Base-by-base conservation (phyloP, 805 yeast genomes). In the Danielia oregonensis region DNA sequence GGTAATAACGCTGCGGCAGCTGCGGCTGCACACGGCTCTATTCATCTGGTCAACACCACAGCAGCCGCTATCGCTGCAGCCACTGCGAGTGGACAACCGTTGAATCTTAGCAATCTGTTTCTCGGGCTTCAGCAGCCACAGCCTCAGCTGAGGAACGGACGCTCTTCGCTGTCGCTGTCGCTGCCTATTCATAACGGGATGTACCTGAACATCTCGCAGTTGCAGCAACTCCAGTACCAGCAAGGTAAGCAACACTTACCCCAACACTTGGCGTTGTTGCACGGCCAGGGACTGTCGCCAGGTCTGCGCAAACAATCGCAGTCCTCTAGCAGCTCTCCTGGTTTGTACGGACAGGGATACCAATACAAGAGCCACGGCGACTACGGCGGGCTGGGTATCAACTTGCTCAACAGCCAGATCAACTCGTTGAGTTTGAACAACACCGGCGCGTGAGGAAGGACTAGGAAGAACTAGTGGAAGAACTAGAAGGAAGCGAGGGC, bases 31-130 rank as follows among this genome's bases (percentile, higher is more conserved):
- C 23, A 23, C 11, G 46, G 37, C 5, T 33, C 52, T 10, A 46
- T 59, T 16, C 66, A 59, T 39, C 52, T 63, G 4, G 65, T 65
- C 24, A 65, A 63, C 40, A 55, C 68, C 16, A 63, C 72, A 1
- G 72, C 71, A 3, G 70, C 72, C 6, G 72, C 70, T 4, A 67
- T 67, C 30, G 72, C 72, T 0, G 70, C 72, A 3, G 72, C 72
- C 8, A 67, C 72, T 8, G 72, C 72, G 5, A 61, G 69, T 35
- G 72, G 72, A 5, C 72, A 67, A 42, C 68, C 72, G 3, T 57
- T 66, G 50, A 66, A 58, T 37, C 46, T 64, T 42, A 57, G 45
- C 46, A 55, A 50, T 37, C 51, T 46, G 16, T 57, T 55, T 26
- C 51, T 55, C 46, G 57, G 57, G 1, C 44, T 59, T 36, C 68